Percentiles rank a stretch among this genome's conserved stretches.
Evolutionary conservation across 768 basidiomycete species (phyloP).

Genomic region (Amanita exitialis): DNA sequence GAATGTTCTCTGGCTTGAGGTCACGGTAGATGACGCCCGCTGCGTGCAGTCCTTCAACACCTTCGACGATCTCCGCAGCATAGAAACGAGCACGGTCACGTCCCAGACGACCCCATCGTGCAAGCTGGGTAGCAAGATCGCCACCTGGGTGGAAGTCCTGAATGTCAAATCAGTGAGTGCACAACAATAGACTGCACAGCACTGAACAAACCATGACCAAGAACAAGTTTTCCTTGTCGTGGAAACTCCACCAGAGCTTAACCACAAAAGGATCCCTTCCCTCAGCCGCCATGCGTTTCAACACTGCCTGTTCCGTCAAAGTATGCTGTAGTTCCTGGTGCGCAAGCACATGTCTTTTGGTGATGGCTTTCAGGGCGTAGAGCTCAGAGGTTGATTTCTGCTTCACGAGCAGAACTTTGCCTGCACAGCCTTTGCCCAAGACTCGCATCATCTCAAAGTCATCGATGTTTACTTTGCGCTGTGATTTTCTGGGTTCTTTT

Average conservation of each 20-base stretch:
- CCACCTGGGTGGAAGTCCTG: constrained; percentile 95
- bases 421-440: constrained; percentile 94
- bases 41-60: constrained; percentile 87
- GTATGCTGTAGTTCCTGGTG: constrained; percentile 97
- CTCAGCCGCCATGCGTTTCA: constrained; percentile 89
- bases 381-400: constrained; percentile 64
- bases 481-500: constrained; percentile 45
- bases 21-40: constrained; percentile 97
- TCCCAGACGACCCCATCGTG: constrained; percentile 89
- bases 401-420: constrained; percentile 88
- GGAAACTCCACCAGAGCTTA: constrained; percentile 95
- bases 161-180: background rate
- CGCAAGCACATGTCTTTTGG: constrained; percentile 92
- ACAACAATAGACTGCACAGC: constrained; percentile 11
- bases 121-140: constrained; percentile 95
- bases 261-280: constrained; percentile 91
- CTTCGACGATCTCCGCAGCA: constrained; percentile 94
- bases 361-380: constrained; percentile 95
- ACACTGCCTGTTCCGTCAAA: constrained; percentile 89
- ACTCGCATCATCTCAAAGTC: constrained; percentile 98
- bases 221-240: constrained; percentile 95
- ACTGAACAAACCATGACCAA: constrained; percentile 72
- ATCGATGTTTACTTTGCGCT: constrained; percentile 69
- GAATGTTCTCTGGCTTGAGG: constrained; percentile 93
- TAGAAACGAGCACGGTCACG: constrained; percentile 94